Conservation (phyloP, 257 asterid genomes). For the Solanum etuberosum region DNA sequence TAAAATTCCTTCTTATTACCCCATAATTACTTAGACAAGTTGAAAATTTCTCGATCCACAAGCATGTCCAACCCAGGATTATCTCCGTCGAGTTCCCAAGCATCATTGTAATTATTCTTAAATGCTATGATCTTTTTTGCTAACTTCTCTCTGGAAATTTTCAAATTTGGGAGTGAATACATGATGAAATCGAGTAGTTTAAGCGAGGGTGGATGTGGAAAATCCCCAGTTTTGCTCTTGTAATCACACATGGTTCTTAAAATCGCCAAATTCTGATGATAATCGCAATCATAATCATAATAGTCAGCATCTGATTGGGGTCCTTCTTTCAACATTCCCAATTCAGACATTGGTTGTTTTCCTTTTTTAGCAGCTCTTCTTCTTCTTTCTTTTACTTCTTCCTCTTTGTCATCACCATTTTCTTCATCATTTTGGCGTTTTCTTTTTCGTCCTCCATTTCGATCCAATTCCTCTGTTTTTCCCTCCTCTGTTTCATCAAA, state of each 20-base stretch:
- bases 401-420: background rate
- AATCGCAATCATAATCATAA: background rate
- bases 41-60: background rate
- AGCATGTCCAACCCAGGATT: background rate
- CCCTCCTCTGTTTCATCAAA: background rate
- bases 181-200: background rate
- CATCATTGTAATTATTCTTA: background rate
- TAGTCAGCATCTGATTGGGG: background rate
- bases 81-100: background rate
- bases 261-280: background rate
- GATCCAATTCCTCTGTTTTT: background rate
- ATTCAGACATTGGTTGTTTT: background rate
- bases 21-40: background rate
- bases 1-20: background rate
- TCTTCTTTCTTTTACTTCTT: background rate
- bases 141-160: background rate
- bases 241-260: background rate
- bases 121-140: background rate
- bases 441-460: background rate
- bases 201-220: background rate
- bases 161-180: background rate
- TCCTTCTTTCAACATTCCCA: background rate
- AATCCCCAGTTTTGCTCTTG: background rate
- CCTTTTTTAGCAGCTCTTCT: background rate
- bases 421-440: background rate